Evolutionary conservation across 2,329 filamentous ascomycete species (phyloP).

Genomic region (Rhinocladiella mackenziei): DNA sequence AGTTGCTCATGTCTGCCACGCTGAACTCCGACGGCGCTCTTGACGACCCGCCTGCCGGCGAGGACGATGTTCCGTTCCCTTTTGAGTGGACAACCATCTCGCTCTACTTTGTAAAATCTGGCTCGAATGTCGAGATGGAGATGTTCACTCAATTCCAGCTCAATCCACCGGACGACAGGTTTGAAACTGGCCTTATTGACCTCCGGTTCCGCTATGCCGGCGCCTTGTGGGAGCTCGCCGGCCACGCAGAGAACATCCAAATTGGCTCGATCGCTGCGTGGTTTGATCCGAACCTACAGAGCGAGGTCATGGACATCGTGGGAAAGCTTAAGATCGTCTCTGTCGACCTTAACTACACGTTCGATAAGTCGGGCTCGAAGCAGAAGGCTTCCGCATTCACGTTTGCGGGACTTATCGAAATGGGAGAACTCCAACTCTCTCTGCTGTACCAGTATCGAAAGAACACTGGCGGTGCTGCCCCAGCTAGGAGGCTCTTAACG

Average conservation of each 20-base stretch:
- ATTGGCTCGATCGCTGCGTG: too few species aligned
- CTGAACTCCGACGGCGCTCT: too few species aligned
- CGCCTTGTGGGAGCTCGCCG: neutral
- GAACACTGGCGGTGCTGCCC: neutral
- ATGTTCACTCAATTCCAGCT: neutral
- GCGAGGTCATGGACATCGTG: neutral
- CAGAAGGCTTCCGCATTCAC: neutral
- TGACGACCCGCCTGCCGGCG: too few species aligned
- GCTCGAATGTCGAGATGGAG: neutral
- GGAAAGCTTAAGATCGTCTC: neutral
- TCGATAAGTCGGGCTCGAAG: too few species aligned
- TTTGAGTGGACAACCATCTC: neutral
- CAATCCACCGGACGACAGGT: too few species aligned
- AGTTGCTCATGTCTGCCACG: too few species aligned
- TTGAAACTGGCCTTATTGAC: neutral
- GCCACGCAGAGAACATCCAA: too few species aligned
- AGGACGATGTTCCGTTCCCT: constrained; percentile 2
- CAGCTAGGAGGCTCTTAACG: neutral
- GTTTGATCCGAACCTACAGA: too few species aligned
- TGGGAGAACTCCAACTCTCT: neutral
- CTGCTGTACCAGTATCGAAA: neutral
- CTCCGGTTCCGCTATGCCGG: neutral
- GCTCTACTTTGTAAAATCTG: neutral
- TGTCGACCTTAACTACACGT: neutral
- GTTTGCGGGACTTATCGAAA: neutral